Percentiles rank a stretch among this genome's conserved stretches.
These are phyloP conservation scores for Brasilioporus rufonigricans DNA, from an alignment of 768 basidiomycete genomes.

Conservation along the genomic window DNA sequence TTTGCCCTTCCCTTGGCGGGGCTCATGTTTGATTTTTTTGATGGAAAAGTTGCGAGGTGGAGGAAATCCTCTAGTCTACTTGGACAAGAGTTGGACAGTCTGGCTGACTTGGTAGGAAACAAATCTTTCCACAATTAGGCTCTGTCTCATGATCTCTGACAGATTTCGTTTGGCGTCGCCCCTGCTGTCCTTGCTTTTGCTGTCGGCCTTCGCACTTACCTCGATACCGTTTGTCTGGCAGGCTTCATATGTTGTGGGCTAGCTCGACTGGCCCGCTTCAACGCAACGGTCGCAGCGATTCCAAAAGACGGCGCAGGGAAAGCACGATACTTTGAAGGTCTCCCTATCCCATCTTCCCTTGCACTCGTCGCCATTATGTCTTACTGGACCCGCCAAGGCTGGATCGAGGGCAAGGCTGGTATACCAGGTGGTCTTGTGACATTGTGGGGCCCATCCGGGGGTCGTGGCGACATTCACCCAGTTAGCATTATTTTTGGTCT, in stretches of 20 bases:
- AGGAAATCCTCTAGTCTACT: conserved; percentile 93
- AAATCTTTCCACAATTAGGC: conserved; percentile 1
- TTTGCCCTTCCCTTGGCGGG: conserved; percentile 87
- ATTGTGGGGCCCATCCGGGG: conserved; percentile 68
- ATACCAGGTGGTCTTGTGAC: conserved; percentile 73
- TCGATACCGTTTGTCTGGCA: conserved; percentile 85
- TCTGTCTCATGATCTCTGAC: conserved; percentile 3
- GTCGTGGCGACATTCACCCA: conserved; percentile 82
- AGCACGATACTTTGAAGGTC: conserved; percentile 93
- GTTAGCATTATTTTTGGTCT: conserved; percentile 72
- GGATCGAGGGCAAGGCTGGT: conserved; percentile 77
- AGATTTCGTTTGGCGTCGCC: conserved; percentile 98
- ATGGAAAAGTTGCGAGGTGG: conserved; percentile 98
- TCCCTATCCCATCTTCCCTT: conserved; percentile 93
- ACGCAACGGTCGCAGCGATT: conserved; percentile 93
- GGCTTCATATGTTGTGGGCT: conserved; percentile 95
- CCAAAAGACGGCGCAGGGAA: conserved; percentile 89
- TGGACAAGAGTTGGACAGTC: conserved; percentile 95
- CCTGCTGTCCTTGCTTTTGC: conserved; percentile 92
- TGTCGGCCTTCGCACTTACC: conserved; percentile 85
- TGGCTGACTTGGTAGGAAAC: conserved; percentile 80
- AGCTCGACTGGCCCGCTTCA: conserved; percentile 96
- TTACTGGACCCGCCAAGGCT: conserved; percentile 80
- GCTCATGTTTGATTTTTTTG: conserved; percentile 95
- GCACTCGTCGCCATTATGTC: conserved; percentile 74